These are phyloP conservation scores for Xerocomus alliaceus DNA, from an alignment of 1,284 basidiomycete species.

Conservation along the genomic window DNA sequence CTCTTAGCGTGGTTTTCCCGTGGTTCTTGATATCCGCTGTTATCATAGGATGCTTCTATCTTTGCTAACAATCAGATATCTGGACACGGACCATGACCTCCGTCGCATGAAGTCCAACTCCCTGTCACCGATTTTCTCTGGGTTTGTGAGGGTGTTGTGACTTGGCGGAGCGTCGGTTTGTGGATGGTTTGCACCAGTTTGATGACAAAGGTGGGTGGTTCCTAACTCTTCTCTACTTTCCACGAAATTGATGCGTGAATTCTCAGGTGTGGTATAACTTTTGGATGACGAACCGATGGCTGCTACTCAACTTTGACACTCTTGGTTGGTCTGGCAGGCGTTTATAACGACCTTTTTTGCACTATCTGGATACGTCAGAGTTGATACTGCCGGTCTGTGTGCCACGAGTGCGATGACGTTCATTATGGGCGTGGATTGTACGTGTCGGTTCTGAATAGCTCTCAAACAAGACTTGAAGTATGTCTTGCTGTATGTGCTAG, in stretches of 20 bases:
- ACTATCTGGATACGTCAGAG: conserved; percentile 66
- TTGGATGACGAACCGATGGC: conserved; percentile 85
- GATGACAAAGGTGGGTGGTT: conserved; percentile 61
- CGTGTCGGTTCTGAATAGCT: conserved; percentile 65
- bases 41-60: conserved; percentile 58
- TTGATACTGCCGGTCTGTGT: conserved; percentile 84
- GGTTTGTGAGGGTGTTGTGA: conserved; percentile 73
- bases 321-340: conserved; percentile 70
- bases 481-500: background rate
- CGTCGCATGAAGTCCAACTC: conserved; percentile 68
- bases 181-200: conserved; percentile 73
- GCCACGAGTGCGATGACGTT: conserved; percentile 80
- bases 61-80: conserved; percentile 59
- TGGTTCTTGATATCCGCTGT: conserved; percentile 64
- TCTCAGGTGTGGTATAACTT: conserved; percentile 75
- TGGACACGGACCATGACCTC: conserved; percentile 62
- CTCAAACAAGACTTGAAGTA: conserved; percentile 50
- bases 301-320: conserved; percentile 76
- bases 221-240: background rate
- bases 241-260: background rate
- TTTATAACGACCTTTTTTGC: conserved; percentile 78
- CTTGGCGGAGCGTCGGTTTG: conserved; percentile 82
- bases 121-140: conserved; percentile 66
- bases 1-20: conserved; percentile 61
- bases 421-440: conserved; percentile 69